Evolutionary conservation across 1,139 yeast genomes (phyloP).

Genomic region (Candida dubliniensis): DNA sequence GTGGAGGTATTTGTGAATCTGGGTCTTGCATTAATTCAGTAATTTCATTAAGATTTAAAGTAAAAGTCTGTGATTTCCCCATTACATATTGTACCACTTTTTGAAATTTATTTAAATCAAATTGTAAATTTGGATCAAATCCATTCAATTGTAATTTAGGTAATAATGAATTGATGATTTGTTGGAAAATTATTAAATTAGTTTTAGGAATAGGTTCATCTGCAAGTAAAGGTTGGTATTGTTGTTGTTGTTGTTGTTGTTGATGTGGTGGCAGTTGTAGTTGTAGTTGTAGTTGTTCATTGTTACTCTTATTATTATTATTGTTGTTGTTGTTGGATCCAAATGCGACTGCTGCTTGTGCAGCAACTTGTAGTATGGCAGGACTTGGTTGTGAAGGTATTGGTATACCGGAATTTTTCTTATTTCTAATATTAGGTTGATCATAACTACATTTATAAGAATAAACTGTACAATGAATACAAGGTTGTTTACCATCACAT

Average conservation of each 20-base stretch:
- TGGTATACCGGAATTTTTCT: slow-evolving; percentile 36
- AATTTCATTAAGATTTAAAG: slow-evolving; percentile 22
- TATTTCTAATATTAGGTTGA: slow-evolving; percentile 69
- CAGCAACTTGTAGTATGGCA: slow-evolving; percentile 15
- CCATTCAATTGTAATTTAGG: slow-evolving; percentile 48
- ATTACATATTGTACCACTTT: slow-evolving; percentile 25
- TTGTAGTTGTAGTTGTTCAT: no score
- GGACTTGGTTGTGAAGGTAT: slow-evolving; percentile 24
- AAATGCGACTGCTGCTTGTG: slow-evolving; percentile 15
- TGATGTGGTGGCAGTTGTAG: slow-evolving; percentile 2
- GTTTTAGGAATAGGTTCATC: slow-evolving; percentile 14
- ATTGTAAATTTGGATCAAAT: slow-evolving; percentile 31
- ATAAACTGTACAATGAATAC: slow-evolving; percentile 88
- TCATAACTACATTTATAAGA: slow-evolving; percentile 71
- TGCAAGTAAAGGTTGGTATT: background rate
- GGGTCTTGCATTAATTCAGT: slow-evolving; percentile 27
- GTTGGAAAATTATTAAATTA: slow-evolving; percentile 26
- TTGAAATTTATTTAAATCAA: slow-evolving; percentile 38
- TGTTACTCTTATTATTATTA: no score
- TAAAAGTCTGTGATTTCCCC: slow-evolving; percentile 18
- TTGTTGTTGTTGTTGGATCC: slow-evolving; percentile 6
- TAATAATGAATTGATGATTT: slow-evolving; percentile 42
- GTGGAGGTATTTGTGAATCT: slow-evolving; percentile 12
- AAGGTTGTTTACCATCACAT: slow-evolving; percentile 86
- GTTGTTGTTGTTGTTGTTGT: slow-evolving; percentile 1